A percentile compares a stretch with the other conserved stretches of the same genome.
Evolutionary conservation across 371 early-diverging fungal genomes (phyloP).

Genomic region (Sporodiniella umbellata): DNA sequence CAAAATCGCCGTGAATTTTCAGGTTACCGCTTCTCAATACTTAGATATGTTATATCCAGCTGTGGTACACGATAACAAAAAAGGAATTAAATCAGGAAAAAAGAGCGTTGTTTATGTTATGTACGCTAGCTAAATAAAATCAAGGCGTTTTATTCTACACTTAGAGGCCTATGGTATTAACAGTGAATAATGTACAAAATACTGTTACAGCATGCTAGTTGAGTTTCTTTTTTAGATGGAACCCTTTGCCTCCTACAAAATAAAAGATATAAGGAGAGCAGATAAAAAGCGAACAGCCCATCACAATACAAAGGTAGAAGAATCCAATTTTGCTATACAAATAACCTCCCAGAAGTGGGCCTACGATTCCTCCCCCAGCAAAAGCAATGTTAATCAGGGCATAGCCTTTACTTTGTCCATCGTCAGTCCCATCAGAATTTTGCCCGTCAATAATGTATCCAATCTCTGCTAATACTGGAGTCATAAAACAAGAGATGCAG

Average conservation of each 20-base stretch:
- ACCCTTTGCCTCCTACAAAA: conserved; percentile 21
- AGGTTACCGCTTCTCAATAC: no score
- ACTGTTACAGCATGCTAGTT: not conserved
- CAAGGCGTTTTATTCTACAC: no score
- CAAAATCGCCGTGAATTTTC: no score
- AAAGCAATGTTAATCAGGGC: conserved; percentile 54
- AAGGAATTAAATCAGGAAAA: no score
- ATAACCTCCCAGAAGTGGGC: conserved; percentile 17
- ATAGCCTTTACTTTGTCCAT: conserved; percentile 44
- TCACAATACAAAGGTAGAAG: conserved; percentile 17
- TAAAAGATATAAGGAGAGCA: conserved; percentile 28
- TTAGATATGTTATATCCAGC: no score
- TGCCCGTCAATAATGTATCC: conserved; percentile 35
- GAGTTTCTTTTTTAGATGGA: not conserved
- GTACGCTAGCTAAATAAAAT: no score
- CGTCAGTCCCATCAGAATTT: conserved; percentile 30
- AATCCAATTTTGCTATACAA: conserved; percentile 16
- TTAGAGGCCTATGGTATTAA: no score
- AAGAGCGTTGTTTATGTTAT: no score
- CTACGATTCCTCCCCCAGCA: conserved; percentile 30
- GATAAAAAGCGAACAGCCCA: conserved; percentile 18
- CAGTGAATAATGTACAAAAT: no score
- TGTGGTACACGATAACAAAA: no score
- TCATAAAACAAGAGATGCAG: conserved; percentile 32
- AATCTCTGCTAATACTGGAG: conserved; percentile 48